phyloP scores from a whole-genome alignment of 805 yeast species.

The Saccharomycopsis lassenensis region DNA sequence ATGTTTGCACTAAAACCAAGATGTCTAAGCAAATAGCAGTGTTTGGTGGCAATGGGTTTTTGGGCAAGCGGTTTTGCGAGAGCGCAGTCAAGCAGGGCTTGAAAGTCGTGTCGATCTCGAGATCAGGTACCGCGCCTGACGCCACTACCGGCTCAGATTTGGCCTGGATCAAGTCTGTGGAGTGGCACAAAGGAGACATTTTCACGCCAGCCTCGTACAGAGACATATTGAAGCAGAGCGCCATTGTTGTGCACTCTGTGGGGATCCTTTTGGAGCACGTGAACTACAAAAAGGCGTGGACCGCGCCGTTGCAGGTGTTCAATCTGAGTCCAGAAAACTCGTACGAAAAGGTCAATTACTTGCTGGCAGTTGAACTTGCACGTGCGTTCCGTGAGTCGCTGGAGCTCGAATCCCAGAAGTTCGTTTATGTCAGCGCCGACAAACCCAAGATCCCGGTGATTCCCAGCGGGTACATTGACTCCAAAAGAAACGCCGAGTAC shows the following conservation, averaged over 20 bases:
- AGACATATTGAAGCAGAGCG: conserved; percentile 28
- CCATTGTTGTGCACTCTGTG: conserved; percentile 71
- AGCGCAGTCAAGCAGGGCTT: conserved; percentile 52
- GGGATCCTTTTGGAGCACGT: conserved; percentile 67
- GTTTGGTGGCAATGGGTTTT: conserved; percentile 82
- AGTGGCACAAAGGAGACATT: conserved; percentile 60
- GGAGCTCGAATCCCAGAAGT: no score
- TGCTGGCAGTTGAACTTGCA: conserved; percentile 58
- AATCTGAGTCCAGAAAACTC: no score
- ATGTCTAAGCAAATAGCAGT: no score
- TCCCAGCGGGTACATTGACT: conserved; percentile 59
- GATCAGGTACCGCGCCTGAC: conserved; percentile 45
- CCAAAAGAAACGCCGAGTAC: conserved; percentile 70
- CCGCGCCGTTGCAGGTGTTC: conserved; percentile 1
- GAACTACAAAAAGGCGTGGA: conserved; percentile 47
- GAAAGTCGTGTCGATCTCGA: conserved; percentile 56
- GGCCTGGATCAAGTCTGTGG: conserved; percentile 45
- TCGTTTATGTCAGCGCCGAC: conserved; percentile 79
- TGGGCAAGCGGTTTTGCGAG: conserved; percentile 63
- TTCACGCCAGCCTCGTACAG: conserved; percentile 52
- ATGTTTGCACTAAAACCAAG: no score
- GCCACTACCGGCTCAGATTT: conserved; percentile 24
- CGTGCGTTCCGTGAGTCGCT: no score
- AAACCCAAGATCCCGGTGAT: conserved; percentile 42
- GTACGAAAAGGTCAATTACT: conserved; percentile 56